Conservation (phyloP, 805 yeast genomes). For the Candida khao-thaluensis region DNA sequence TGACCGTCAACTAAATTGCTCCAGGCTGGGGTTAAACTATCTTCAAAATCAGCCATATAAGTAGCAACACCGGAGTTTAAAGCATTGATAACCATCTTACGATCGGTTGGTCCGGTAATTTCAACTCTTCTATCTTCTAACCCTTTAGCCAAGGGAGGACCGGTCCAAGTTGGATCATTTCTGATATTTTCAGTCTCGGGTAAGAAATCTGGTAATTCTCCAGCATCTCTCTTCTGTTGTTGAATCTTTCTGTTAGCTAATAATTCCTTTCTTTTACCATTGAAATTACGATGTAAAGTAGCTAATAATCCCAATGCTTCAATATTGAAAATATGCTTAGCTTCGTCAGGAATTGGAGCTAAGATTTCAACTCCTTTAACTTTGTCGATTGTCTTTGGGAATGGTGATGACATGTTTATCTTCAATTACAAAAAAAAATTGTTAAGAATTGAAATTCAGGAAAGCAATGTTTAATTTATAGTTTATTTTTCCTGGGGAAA, state of each 20-base stretch:
- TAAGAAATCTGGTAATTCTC: constrained; percentile 60
- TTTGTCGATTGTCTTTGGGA: constrained; percentile 43
- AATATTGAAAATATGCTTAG: constrained; percentile 55
- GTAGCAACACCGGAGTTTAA: constrained; percentile 76
- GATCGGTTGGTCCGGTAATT: constrained; percentile 83
- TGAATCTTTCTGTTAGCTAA: constrained; percentile 60
- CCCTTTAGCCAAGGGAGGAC: constrained; percentile 71
- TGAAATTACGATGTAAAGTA: constrained; percentile 70
- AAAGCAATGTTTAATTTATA: constrained; percentile 10
- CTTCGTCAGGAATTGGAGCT: constrained; percentile 48
- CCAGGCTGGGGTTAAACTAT: constrained; percentile 85
- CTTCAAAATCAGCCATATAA: constrained; percentile 86
- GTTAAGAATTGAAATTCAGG: neutral
- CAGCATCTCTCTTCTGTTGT: constrained; percentile 62
- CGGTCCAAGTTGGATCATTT: constrained; percentile 73
- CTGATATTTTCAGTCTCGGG: constrained; percentile 70
- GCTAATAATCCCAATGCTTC: constrained; percentile 71
- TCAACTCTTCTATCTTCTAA: constrained; percentile 73
- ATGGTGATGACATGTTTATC: constrained; percentile 38
- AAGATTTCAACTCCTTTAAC: constrained; percentile 54
- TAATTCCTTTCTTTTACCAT: constrained; percentile 55
- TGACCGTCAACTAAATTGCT: constrained; percentile 76
- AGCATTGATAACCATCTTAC: constrained; percentile 82
- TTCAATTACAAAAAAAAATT: constrained; percentile 1
- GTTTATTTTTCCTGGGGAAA: constrained; percentile 7